phyloP scores from a whole-genome alignment of 2,329 filamentous ascomycete genomes.

The Kalaharituber pfeilii region DNA sequence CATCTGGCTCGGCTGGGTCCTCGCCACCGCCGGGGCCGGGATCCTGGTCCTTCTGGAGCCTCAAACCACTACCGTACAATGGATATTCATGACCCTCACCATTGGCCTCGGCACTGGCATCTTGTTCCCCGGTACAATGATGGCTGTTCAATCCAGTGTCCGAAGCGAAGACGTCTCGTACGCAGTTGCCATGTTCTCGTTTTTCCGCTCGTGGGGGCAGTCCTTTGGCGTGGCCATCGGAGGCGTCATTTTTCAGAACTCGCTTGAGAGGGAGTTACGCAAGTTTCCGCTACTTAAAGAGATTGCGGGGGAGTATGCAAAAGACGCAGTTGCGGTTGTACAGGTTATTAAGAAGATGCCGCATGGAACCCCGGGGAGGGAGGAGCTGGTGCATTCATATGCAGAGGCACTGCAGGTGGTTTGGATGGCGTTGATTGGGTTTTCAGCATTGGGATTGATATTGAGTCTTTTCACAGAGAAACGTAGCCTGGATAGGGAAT shows the following conservation, averaged over 20 bases:
- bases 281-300: conserved; percentile 32
- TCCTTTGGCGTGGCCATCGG: conserved; percentile 48
- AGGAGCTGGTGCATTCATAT: conserved; percentile 36
- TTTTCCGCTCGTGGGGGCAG: conserved; percentile 48
- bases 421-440: conserved; percentile 39
- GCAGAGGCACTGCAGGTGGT: conserved; percentile 38
- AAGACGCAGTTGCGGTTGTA: conserved; percentile 42
- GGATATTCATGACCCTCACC: conserved; percentile 45
- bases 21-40: conserved; percentile 42
- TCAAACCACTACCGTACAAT: conserved; percentile 35
- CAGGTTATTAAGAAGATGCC: conserved; percentile 40
- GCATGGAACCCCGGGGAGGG: conserved; percentile 26
- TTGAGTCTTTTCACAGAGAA: conserved; percentile 37
- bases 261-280: conserved; percentile 36
- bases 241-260: conserved; percentile 53
- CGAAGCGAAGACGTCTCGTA: conserved; percentile 41
- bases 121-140: conserved; percentile 45
- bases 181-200: conserved; percentile 47
- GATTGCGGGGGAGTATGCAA: conserved; percentile 34
- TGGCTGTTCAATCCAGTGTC: conserved; percentile 46
- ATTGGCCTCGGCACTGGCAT: conserved; percentile 46
- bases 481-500: conserved; percentile 32
- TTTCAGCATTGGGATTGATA: conserved; percentile 36
- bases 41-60: conserved; percentile 35
- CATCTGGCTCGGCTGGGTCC: conserved; percentile 43